phyloP scores from a whole-genome alignment of 176 grass and related monocot species.

The Triticum monococcum region DNA sequence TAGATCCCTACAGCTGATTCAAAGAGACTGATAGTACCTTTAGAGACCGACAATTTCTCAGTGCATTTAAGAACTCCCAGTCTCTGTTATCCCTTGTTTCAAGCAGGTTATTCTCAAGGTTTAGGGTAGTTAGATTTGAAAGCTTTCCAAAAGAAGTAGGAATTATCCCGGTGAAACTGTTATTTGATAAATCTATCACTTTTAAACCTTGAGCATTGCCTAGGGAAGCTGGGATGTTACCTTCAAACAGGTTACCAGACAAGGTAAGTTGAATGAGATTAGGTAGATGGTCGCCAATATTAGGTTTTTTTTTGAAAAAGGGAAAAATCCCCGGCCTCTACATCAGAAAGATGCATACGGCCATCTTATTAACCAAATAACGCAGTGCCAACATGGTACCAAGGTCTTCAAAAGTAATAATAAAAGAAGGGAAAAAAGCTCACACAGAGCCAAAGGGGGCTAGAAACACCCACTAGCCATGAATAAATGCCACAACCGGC shows the following conservation, averaged over 20 bases:
- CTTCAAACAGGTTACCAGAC: background rate
- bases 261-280: background rate
- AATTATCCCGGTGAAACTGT: slow-evolving; percentile 5
- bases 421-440: too few species aligned
- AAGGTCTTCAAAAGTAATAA: too few species aligned
- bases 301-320: too few species aligned
- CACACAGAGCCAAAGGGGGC: too few species aligned
- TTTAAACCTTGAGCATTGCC: background rate
- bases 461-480: too few species aligned
- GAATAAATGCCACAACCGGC: too few species aligned
- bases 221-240: slow-evolving; percentile 35
- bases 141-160: slow-evolving; percentile 23
- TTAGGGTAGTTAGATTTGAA: background rate
- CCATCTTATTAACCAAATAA: too few species aligned
- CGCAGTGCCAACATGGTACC: too few species aligned
- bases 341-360: too few species aligned
- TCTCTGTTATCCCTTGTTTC: slow-evolving; percentile 1
- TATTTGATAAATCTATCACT: slow-evolving; percentile 15
- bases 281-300: slow-evolving; percentile 19
- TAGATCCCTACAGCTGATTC: slow-evolving; percentile 15
- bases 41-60: background rate
- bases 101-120: background rate
- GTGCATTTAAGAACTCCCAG: slow-evolving; percentile 26
- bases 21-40: background rate
- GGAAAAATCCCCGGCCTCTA: too few species aligned